Percentiles rank a stretch among this genome's conserved stretches.
These are phyloP conservation scores for Taxillus chinensis DNA, from an alignment of 164 flowering plant species.

Conservation along the genomic window DNA sequence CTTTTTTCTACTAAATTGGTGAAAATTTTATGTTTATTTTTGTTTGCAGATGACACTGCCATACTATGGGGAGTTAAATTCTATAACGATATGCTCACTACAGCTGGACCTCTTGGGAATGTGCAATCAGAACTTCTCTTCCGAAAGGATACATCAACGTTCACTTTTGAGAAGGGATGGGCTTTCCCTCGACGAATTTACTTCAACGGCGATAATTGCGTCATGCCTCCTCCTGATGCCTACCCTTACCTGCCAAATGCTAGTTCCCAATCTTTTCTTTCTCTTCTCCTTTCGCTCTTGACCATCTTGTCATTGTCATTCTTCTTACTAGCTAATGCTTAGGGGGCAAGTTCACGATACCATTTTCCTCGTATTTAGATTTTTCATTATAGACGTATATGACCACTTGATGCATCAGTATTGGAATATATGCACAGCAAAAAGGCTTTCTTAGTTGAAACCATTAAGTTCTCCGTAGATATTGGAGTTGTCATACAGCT, in stretches of 20 bases:
- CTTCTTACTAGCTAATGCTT: not conserved
- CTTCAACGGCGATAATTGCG: constrained; percentile 55
- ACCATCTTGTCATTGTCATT: not conserved
- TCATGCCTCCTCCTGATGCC: constrained; percentile 48
- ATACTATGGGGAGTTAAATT: constrained; percentile 46
- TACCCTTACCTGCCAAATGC: constrained; percentile 50
- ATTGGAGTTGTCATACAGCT: no score
- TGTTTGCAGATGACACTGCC: constrained; percentile 45
- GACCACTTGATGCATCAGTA: no score
- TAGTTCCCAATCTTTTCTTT: constrained; percentile 3
- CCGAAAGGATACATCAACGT: constrained; percentile 28
- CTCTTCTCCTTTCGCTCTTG: not conserved
- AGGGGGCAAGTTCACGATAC: not conserved
- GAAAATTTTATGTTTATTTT: not conserved
- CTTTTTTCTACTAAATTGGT: not conserved
- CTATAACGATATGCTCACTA: constrained; percentile 31
- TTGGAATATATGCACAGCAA: no score
- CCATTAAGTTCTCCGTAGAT: no score
- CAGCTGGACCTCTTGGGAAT: constrained; percentile 29
- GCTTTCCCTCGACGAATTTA: constrained; percentile 50
- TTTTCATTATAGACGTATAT: no score
- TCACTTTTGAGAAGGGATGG: constrained; percentile 52
- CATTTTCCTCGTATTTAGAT: no score
- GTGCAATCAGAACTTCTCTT: constrained; percentile 45
- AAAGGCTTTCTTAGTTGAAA: no score